phyloP scores from a whole-genome alignment of 1,284 basidiomycete species.

The Entoloma clypeatum region DNA sequence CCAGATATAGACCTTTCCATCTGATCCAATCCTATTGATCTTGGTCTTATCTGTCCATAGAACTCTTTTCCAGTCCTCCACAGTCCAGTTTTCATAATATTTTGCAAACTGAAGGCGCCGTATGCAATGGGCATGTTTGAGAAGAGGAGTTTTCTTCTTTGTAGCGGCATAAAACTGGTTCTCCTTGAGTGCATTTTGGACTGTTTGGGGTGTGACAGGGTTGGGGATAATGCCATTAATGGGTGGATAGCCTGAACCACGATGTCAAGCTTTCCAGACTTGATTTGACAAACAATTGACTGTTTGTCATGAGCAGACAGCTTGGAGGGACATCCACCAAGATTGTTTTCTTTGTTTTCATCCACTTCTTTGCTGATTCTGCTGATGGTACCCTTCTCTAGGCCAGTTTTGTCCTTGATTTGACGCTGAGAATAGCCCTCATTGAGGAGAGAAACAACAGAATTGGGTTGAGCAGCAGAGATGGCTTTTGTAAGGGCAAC shows the following conservation, averaged over 20 bases:
- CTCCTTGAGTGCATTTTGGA: not conserved
- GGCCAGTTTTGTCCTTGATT: not conserved
- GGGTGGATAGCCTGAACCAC: not conserved
- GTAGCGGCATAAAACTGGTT: not conserved
- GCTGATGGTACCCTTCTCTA: conserved; percentile 1
- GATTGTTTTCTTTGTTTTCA: too few species aligned
- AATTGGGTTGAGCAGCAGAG: not conserved
- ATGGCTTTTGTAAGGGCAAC: not conserved
- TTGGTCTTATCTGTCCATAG: too few species aligned
- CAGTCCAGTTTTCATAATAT: too few species aligned
- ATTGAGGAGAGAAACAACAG: not conserved
- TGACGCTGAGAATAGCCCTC: conserved; percentile 1
- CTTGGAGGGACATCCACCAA: too few species aligned
- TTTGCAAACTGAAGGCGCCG: too few species aligned
- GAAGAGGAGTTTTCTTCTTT: too few species aligned
- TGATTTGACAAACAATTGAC: conserved; percentile 1
- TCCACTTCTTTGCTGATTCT: too few species aligned
- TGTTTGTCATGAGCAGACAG: too few species aligned
- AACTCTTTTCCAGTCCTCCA: too few species aligned
- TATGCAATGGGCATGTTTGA: too few species aligned
- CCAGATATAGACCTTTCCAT: conserved; percentile 20
- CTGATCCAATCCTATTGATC: conserved; percentile 20
- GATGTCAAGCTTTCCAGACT: too few species aligned
- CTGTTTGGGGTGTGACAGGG: conserved; percentile 1
- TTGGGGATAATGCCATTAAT: not conserved